Evolutionary conservation across 2,329 filamentous ascomycete genomes (phyloP).

Genomic region (Pyricularia sp.): DNA sequence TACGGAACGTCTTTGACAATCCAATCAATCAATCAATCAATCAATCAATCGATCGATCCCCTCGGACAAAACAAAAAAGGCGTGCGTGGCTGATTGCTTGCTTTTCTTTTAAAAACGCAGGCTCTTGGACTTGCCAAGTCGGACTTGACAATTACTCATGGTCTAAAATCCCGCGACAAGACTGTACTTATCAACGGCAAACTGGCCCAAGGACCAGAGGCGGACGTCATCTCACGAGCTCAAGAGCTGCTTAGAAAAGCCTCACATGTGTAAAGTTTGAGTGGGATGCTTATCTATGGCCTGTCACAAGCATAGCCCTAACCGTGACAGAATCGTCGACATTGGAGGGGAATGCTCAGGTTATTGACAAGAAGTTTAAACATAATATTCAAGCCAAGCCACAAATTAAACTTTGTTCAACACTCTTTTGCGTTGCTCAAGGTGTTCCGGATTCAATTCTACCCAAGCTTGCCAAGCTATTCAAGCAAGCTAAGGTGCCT

Average conservation of each 20-base stretch:
- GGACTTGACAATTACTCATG: conserved; percentile 51
- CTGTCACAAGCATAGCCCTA: neutral
- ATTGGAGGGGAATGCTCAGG: neutral
- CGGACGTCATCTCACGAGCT: conserved; percentile 7
- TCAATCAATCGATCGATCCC: too few species aligned
- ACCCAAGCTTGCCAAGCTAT: too few species aligned
- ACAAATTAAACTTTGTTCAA: too few species aligned
- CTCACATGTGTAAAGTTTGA: neutral
- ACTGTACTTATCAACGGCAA: conserved; percentile 34
- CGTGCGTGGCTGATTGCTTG: conserved; percentile 2
- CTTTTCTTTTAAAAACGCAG: conserved; percentile 20
- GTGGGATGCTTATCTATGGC: neutral
- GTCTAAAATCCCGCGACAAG: conserved; percentile 57
- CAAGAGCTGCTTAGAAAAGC: conserved; percentile 7
- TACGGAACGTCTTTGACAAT: neutral
- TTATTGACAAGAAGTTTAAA: too few species aligned
- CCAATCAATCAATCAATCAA: too few species aligned
- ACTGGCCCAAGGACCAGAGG: conserved; percentile 4
- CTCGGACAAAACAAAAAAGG: neutral
- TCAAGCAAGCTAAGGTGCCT: too few species aligned
- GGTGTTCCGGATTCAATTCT: too few species aligned
- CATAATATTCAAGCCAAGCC: too few species aligned
- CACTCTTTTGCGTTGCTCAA: too few species aligned
- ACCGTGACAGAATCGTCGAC: neutral
- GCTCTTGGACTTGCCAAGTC: conserved; percentile 54